Evolutionary conservation across 306 rosid species (phyloP), one percentile per base, ranked within the genome.

Genomic region (Alnus rubra): DNA sequence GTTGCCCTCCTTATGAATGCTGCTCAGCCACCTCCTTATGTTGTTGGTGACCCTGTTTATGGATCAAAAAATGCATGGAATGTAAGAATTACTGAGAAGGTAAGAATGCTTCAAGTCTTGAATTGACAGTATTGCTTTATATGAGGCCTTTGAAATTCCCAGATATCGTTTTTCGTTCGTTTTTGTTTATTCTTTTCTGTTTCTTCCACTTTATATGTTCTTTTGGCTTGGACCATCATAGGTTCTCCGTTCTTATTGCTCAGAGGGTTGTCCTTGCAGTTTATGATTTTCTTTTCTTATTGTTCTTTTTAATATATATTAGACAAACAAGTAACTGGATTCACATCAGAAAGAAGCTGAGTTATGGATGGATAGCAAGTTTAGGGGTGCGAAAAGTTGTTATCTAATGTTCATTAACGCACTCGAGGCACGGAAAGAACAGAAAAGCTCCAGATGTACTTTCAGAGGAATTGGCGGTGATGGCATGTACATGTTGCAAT

Each of bases 1-100:
- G 88, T 81, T 83, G 92, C 97, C 16, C 96, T 92, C 69, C 84
- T 92, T 76, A 87, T 79, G 69, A 88, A 88, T 79, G 84, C 92
- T 74, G 81, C 47, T 75, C 86, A 76, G 58, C 86, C 92, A 42
- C 86, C 87, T 83, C 73, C 86, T 6, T 88, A 84, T 83, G 92
- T 88, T 75, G 81, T 82, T 49, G 86, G 91, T 56, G 93, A 91
- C 73, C 90, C 88, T 71, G 85, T 79, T 48, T 87, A 88, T 81
- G 88, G 87, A 18, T 78, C 78, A 35, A 90, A 82, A 60, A 82
- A 67, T 71, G 91, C 80, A 3, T 84, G 94, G 91, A 81, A 42
- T 74, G 59, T 67, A 54, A 79, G 80, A 87, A 78, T 83, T 71
- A 82, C 85, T 3, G 82, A 86, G 86, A 76, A 86, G 95, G 97